These are phyloP conservation scores for Pseudopyrenochaeta lycopersici DNA, from an alignment of 2,329 filamentous ascomycete genomes.

Conservation along the genomic window DNA sequence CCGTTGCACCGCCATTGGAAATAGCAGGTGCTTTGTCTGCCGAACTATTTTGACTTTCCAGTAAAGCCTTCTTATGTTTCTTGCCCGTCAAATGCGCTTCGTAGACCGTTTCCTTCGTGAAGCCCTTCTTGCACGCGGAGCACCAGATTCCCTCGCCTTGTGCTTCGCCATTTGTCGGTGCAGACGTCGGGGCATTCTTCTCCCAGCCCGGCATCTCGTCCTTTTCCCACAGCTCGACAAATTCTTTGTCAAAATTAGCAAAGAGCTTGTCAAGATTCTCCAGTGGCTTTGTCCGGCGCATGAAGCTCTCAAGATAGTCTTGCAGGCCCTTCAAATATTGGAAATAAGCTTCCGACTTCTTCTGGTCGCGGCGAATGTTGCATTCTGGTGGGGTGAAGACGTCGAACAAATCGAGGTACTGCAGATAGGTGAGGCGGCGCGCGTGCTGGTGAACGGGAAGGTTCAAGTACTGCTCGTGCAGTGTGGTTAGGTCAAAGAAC, in stretches of 20 bases:
- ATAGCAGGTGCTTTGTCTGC: conserved; percentile 22
- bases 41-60: conserved; percentile 58
- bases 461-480: conserved; percentile 91
- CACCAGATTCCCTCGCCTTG: conserved; percentile 80
- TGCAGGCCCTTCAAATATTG: conserved; percentile 83
- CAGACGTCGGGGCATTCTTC: conserved; percentile 57
- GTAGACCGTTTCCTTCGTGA: conserved; percentile 95
- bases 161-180: conserved; percentile 60
- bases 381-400: conserved; percentile 78
- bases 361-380: conserved; percentile 80
- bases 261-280: conserved; percentile 86
- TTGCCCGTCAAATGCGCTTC: conserved; percentile 87
- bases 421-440: conserved; percentile 79
- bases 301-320: conserved; percentile 86
- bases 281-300: conserved; percentile 82
- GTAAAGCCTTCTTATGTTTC: conserved; percentile 87
- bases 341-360: conserved; percentile 93
- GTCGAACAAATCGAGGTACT: conserved; percentile 93
- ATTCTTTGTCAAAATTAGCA: conserved; percentile 79
- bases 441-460: conserved; percentile 77
- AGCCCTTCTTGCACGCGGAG: conserved; percentile 90
- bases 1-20: conserved; percentile 27
- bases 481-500: conserved; percentile 85
- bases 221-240: conserved; percentile 81
- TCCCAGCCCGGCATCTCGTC: conserved; percentile 83